Evolutionary conservation across 345 rosid genomes (phyloP), one percentile per base, ranked within the genome.

Genomic region (Dipteronia dyeriana): DNA sequence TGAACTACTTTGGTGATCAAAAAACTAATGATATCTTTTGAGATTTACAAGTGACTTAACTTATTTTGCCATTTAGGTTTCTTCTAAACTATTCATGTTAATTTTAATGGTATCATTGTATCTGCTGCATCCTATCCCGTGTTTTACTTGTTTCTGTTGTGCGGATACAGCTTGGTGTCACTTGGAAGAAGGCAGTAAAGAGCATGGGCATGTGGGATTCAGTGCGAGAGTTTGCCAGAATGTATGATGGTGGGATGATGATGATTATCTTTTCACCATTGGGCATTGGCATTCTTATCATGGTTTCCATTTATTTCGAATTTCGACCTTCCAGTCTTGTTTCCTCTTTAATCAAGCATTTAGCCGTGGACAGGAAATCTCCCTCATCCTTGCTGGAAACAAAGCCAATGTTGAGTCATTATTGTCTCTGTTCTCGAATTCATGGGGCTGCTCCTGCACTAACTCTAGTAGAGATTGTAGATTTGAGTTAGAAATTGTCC

Each of bases 291-390:
- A n/a, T n/a, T n/a, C n/a, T n/a, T n/a, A n/a, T n/a, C n/a, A n/a
- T n/a, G n/a, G n/a, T 96, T 96, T 84, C 98, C 99, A 56, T 96
- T 96, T 86, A 51, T 96, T 73, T 92, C 98, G 39, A 29, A 29
- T 29, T 2, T 29, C 31, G 31, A 94, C 97, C 14, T 96, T 96
- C 91, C 99, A 96, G 89, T 92, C 99, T 65, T 98, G 99, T 19
- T 98, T 96, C 68, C 97, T 96, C 60, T 96, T 92, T 67, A 96
- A 96, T 86, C 99, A 96, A 85, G 99, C 99, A 72, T 96, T 96
- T 68, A 96, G 99, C 82, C 98, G 99, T 0, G 99, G 97, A 53
- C 97, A 94, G 43, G 97, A 96, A 85, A 96, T 96, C 79, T 96
- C 98, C 65, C 89, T 96, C 71, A 96, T 96, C 86, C 98, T 96